These are phyloP conservation scores for Alternaria alternata DNA, from an alignment of 2,329 filamentous ascomycete species.

Conservation along the genomic window DNA sequence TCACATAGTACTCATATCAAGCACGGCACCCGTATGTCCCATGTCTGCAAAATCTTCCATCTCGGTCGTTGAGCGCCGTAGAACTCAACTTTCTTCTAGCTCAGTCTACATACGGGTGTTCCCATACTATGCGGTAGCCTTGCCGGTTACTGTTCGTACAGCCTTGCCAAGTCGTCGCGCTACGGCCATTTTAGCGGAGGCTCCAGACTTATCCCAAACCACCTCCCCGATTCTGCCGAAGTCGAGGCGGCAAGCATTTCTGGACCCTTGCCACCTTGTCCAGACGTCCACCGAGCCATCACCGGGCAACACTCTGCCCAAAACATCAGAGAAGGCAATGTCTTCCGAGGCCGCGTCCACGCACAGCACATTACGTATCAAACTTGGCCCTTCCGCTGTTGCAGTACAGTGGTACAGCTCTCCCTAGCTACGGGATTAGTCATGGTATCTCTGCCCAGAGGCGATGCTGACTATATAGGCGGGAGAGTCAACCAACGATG, in stretches of 20 bases:
- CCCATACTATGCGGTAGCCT: constrained; percentile 16
- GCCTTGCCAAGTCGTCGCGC: constrained; percentile 27
- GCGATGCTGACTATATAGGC: not conserved
- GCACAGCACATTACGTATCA: not conserved
- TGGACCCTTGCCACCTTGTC: constrained; percentile 27
- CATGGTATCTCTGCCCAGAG: not conserved
- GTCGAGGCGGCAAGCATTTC: constrained; percentile 20
- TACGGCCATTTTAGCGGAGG: constrained; percentile 37
- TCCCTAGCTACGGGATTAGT: not conserved
- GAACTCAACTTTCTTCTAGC: constrained; percentile 1
- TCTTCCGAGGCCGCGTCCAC: not conserved
- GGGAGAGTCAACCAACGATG: not conserved
- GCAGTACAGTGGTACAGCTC: not conserved
- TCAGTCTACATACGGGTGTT: not conserved
- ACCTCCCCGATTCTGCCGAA: constrained; percentile 33
- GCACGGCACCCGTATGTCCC: not conserved
- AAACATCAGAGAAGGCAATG: not conserved
- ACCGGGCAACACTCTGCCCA: not conserved
- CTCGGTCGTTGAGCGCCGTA: not conserved
- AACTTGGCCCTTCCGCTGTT: not conserved
- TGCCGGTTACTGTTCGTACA: constrained; percentile 24
- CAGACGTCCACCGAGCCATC: constrained; percentile 10
- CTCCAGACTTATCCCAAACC: constrained; percentile 31
- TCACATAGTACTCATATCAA: constrained; percentile 1
- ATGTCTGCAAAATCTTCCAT: not conserved